A percentile compares a stretch with the other conserved stretches of the same genome.
phyloP scores from a whole-genome alignment of 305 asterid genomes.

The Fraxinus greggii region DNA sequence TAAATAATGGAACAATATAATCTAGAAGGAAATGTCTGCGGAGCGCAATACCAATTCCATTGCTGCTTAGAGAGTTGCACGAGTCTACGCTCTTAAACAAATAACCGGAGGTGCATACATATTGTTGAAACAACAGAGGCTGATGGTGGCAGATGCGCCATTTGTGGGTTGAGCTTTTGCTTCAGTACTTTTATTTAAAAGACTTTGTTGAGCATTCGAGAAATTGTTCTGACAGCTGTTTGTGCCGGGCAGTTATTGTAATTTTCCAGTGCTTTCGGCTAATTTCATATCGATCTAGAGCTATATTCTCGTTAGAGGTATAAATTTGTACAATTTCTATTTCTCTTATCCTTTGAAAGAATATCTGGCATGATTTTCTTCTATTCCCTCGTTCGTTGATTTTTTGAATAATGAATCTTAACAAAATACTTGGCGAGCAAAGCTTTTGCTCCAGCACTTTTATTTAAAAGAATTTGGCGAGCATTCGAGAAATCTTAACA shows the following conservation, averaged over 20 bases:
- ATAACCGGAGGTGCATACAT: constrained; percentile 25
- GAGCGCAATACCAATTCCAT: constrained; percentile 61
- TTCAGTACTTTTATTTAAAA: background rate
- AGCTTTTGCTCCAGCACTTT: too few species aligned
- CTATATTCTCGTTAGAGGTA: background rate
- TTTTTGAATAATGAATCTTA: too few species aligned
- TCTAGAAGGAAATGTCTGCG: constrained; percentile 50
- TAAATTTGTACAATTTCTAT: too few species aligned
- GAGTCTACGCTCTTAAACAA: constrained; percentile 63
- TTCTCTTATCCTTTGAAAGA: background rate
- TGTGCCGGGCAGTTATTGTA: too few species aligned
- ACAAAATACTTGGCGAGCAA: too few species aligned
- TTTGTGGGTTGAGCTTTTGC: constrained; percentile 64
- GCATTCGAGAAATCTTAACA: too few species aligned
- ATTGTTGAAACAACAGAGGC: constrained; percentile 47
- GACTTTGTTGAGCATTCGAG: background rate
- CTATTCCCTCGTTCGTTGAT: too few species aligned
- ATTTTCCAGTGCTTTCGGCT: too few species aligned
- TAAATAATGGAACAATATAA: constrained; percentile 58
- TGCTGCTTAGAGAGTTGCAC: constrained; percentile 84
- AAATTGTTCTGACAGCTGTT: background rate
- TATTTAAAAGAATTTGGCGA: too few species aligned
- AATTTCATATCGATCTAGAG: background rate
- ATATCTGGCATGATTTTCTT: too few species aligned
- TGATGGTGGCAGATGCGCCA: constrained; percentile 68